Base-by-base conservation (phyloP, 2,329 filamentous ascomycete species). In the Pestalotiopsis sp. region DNA sequence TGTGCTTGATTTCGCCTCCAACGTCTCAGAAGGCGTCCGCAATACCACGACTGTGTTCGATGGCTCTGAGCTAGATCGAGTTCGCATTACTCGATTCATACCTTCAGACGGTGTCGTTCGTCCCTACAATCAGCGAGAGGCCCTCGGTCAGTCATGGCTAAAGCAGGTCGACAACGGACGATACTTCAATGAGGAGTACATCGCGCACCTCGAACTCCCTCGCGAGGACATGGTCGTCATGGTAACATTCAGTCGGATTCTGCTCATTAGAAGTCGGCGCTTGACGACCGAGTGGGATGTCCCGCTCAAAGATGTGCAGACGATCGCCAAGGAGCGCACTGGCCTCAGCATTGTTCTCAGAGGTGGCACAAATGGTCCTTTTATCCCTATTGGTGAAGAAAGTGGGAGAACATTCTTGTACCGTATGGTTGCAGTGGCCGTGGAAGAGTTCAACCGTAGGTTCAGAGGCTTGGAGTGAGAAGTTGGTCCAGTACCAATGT, bases 41-140 rank as follows among this genome's bases (percentile, higher is more conserved):
- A 99, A 99, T 82, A 99, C 96, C 0, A 99, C 97, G 1, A 99
- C 96, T 0, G 96, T 99, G 23, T 99, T 99, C 79, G 96, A 99
- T 77, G 93, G 93, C 31, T 92, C 95, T 69, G 96, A 97, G 66
- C 90, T 99, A 6, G 97, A 99, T 75, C 94, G 96, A 63, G 94
- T 97, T 27, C 93, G 96, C n/a, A 88, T 97, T 65, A 93, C 95
- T 5, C 92, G 96, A 20, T 98, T 97, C 83, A 94, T 99, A 70
- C 93, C 94, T 17, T 89, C 91, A 57, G 95, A 99, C 78, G 96
- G 96, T 56, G 93, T 99, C 70, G 95, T 99, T 41, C 92, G 95
- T 3, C 95, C 96, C 0, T 99, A 97, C 84, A 95, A 91, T 68
- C 93, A 97, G 78, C 93, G 96, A 61, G 96, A 99, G 84, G 95